Evolutionary conservation across 768 basidiomycete genomes (phyloP).

Genomic region (Suillus weaverae): DNA sequence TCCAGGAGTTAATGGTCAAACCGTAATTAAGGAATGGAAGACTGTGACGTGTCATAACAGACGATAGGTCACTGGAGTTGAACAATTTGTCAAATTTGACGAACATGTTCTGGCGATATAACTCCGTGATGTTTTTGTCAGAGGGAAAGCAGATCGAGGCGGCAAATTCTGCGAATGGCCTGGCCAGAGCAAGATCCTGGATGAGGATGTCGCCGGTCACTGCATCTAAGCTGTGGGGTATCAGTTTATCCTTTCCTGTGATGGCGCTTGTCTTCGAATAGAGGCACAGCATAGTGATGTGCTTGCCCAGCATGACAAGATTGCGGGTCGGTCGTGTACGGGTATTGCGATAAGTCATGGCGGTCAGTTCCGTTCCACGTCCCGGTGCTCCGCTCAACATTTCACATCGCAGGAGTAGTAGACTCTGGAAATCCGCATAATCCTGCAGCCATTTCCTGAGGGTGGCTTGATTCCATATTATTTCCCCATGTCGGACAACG

Average conservation of each 20-base stretch:
- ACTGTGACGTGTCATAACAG: too few species aligned
- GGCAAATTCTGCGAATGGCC: constrained; percentile 18
- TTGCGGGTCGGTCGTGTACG: constrained; percentile 11
- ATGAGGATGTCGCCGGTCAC: constrained; percentile 26
- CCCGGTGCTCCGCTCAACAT: background rate
- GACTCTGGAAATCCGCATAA: too few species aligned
- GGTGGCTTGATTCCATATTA: too few species aligned
- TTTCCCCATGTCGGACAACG: too few species aligned
- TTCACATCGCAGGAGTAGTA: background rate
- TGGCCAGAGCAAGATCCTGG: constrained; percentile 24
- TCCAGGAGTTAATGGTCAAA: constrained; percentile 11
- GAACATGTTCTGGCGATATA: constrained; percentile 12
- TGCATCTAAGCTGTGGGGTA: constrained; percentile 28
- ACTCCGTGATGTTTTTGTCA: too few species aligned
- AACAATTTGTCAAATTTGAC: constrained; percentile 17
- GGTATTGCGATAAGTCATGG: background rate
- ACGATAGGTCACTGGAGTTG: constrained; percentile 9
- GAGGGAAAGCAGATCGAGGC: constrained; percentile 5
- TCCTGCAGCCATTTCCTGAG: too few species aligned
- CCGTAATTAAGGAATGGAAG: constrained; percentile 3
- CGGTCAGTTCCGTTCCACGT: background rate
- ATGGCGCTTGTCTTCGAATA: constrained; percentile 19
- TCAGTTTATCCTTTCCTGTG: constrained; percentile 20
- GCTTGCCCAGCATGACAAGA: constrained; percentile 16
- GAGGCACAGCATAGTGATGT: constrained; percentile 13